A percentile compares a stretch with the other conserved stretches of the same genome.
Evolutionary conservation across 805 yeast genomes (phyloP).

Genomic region (Candida chauliodis): DNA sequence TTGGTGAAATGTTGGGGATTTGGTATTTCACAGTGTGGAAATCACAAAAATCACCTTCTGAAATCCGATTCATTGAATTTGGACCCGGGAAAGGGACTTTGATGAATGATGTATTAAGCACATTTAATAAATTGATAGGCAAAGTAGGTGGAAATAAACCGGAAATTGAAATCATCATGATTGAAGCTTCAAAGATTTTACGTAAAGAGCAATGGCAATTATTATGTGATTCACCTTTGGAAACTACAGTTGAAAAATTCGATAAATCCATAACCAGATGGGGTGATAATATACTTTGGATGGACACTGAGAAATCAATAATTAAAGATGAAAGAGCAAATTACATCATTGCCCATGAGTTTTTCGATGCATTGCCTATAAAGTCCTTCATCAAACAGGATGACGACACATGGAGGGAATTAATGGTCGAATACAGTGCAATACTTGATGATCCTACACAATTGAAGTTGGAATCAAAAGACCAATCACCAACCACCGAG

Average conservation of each 20-base stretch:
- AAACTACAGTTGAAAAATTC: conserved; percentile 27
- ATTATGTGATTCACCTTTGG: conserved; percentile 39
- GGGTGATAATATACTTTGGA: conserved; percentile 57
- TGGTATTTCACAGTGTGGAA: conserved; percentile 64
- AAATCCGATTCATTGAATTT: conserved; percentile 61
- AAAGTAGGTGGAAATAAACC: conserved; percentile 25
- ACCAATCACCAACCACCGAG: conserved; percentile 23
- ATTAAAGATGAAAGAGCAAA: conserved; percentile 39
- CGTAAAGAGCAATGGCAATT: conserved; percentile 51
- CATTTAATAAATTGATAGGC: conserved; percentile 46
- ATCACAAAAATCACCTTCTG: conserved; percentile 49
- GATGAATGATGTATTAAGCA: conserved; percentile 58
- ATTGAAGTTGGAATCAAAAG: conserved; percentile 19
- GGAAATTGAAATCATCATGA: conserved; percentile 46
- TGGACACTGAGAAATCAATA: conserved; percentile 51
- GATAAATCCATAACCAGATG: conserved; percentile 42
- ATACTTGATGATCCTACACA: conserved; percentile 36
- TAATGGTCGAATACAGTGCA: conserved; percentile 56
- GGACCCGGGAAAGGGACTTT: conserved; percentile 87
- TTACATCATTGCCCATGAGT: conserved; percentile 78
- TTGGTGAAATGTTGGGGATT: conserved; percentile 80
- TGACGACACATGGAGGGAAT: conserved; percentile 74
- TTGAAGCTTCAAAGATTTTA: conserved; percentile 71
- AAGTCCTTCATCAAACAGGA: conserved; percentile 57
- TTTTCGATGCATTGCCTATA: conserved; percentile 82